These are phyloP conservation scores for Elaeis oleifera DNA, from an alignment of 202 grass and related monocot genomes.

Conservation along the genomic window DNA sequence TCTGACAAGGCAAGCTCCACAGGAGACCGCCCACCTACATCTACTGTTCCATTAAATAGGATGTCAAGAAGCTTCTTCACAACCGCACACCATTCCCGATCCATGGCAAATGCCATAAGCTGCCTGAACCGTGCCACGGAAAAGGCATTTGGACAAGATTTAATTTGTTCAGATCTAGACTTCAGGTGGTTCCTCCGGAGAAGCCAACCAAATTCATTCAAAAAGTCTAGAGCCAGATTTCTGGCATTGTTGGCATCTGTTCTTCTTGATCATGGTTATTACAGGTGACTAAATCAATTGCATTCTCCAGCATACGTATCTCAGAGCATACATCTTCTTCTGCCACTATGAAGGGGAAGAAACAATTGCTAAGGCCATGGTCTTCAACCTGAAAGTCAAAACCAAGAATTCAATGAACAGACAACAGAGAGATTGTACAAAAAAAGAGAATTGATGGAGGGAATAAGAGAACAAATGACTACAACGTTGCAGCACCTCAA, in stretches of 20 bases:
- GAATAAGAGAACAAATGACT: neutral
- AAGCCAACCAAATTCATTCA: slow-evolving; percentile 96
- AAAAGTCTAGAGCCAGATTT: slow-evolving; percentile 73
- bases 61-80: slow-evolving; percentile 73
- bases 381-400: slow-evolving; percentile 65
- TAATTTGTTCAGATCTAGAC: slow-evolving; percentile 30
- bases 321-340: slow-evolving; percentile 60
- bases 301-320: slow-evolving; percentile 52
- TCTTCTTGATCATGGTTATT: slow-evolving; percentile 3
- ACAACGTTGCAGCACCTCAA: slow-evolving; percentile 50
- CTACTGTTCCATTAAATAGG: slow-evolving; percentile 65
- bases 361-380: slow-evolving; percentile 53
- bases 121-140: slow-evolving; percentile 57
- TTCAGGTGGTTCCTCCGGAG: slow-evolving; percentile 52
- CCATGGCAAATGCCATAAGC: slow-evolving; percentile 69
- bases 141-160: slow-evolving; percentile 27
- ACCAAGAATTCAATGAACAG: neutral
- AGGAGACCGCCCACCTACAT: slow-evolving; percentile 55
- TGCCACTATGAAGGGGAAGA: slow-evolving; percentile 65
- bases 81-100: slow-evolving; percentile 77
- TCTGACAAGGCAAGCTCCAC: slow-evolving; percentile 59
- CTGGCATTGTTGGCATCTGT: slow-evolving; percentile 33
- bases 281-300: slow-evolving; percentile 26
- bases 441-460: neutral
- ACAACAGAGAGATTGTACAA: slow-evolving; percentile 6